Evolutionary conservation across 768 basidiomycete species (phyloP), one percentile per base, ranked within the genome.

Genomic region (Tricholoma matsutake): DNA sequence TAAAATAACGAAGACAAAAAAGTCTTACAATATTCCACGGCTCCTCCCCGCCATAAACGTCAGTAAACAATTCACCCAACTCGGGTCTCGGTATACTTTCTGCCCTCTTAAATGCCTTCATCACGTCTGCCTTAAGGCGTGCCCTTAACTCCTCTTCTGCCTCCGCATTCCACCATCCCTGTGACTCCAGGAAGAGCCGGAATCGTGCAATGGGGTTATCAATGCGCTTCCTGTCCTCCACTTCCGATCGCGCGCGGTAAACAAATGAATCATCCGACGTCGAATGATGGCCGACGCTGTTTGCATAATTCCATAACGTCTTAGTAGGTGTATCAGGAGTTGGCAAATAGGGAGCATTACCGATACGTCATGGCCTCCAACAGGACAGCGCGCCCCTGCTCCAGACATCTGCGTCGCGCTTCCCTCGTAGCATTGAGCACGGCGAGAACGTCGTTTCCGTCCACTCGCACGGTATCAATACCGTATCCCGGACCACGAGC

Each of bases 181-280:
- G 81, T 16, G 86, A 83, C 69, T 95, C 91, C 77, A 97, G 82
- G 76, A 86, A 97, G 18, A 88, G 71, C n/a, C 92, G 83, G 75
- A 96, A 92, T 31, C 94, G 87, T 25, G 82, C 81, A 60, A 94
- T 85, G 1, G 94, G 94, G 70, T 96, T 95, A 63, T 96, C 92
- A 59, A 97, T 86, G 32, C 91, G 87, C 76, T 93, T 95, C 68
- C 90, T 85, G 66, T 95, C 89, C 73, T 96, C 92, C 31, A 97
- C 96, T 68, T 96, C 96, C 59, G 92, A 84, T 18, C 91, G 84
- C 1, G 91, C 82, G 41, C 95, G 86, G 72, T 98, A 98, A 20
- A 94, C 95, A 68, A 92, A 96, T 4, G 94, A 96, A 73, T 98
- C 95, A 68, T 98, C 96, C 9, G 95, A 96, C 0, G 92, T 96